Base-by-base conservation (phyloP, 495 filamentous ascomycete species). In the Aspergillus olivimuriae region DNA sequence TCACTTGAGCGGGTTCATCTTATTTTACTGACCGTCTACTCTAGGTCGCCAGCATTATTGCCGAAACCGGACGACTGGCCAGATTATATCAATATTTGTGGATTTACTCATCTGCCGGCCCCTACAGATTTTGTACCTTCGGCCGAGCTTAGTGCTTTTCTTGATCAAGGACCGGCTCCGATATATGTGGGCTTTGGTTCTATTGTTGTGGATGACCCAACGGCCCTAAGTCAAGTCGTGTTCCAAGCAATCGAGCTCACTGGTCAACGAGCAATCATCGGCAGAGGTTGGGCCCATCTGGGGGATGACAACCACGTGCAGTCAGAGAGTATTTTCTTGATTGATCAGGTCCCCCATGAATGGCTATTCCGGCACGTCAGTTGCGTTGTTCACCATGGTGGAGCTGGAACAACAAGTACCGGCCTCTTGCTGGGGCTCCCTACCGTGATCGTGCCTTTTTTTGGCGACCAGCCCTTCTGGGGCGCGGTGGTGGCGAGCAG, bases 391-490 rank as follows among this genome's bases (percentile, higher is more conserved):
- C 86, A 90, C 50, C 86, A 89, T 48, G 86, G 86, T 35, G 86
- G 86, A 21, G 86, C 86, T 10, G 86, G 86, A 19, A 90, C 86
- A 7, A 87, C 82, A 6, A 84, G 86, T 8, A 79, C 80, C 3
- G 84, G 84, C 7, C 79, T 90, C 37, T 66, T 74, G 1, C 57
- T 67, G 1, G 83, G 83, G 2, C 75, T 73, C 4, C 85, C 86
- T 4, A 87, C 86, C 0, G 70, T 87, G 1, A 68, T 90, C 15
- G 78, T 89, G 4, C 86, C 86, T 0, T 90, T 90, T 62, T 89
- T 90, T 57, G 85, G 86, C 3, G 86, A 89, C 44, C 84, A 89
- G 57, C 80, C 78, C 0, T 89, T 88, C 47, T 89, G 86, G 86
- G 85, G 84, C 5, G 68, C 75, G 1, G 86, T 89, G 75, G 74